Base-by-base conservation (phyloP, 352 stramenopile species). In the Globisporangium emineosum region DNA sequence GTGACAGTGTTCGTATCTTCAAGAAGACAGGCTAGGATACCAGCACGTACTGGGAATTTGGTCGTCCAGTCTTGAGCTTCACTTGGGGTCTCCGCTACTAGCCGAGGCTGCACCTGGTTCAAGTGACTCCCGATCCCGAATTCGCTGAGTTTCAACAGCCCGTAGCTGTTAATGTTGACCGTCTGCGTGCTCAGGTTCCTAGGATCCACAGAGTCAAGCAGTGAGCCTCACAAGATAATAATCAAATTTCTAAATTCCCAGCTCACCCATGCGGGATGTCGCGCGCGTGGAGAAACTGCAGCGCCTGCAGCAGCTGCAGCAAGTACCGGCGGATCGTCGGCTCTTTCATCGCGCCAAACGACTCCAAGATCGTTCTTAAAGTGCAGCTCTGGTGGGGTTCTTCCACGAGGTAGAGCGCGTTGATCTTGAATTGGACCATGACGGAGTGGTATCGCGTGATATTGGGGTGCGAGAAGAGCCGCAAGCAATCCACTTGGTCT, bases 261-360 rank as follows among this genome's bases (percentile, higher is more conserved):
- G n/a, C 5, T 27, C 64, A 89, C 81, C 77, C 76, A 43, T 91
- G 83, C 7, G 61, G 5, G 21, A 91, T 61, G 15, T 74, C 71
- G 35, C 73, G 71, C 2, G 62, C 43, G 33, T 91, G 81, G 7
- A 93, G 72, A 62, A 64, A 89, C 6, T 57, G 57, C 2, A 90
- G 64, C 15, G 66, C 81, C 23, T 90, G 70, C 1, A 90, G 62
- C 15, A 91, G 55, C 47, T 93, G 83, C 17, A 76, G 17, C 12
- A 89, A n/a, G 29, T 93, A 93, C 0, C 81, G 76, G 0, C 79
- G 81, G 51, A 92, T 84, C 19, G 78, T 89, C 10, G 79, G 59
- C 56, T 92, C 83, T 27, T 88, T 90, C 83, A 92, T 92, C 0
- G 73, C 60, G 0, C 83, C 83, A 65, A 92, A 92, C 9, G 79